A percentile compares a stretch with the other conserved stretches of the same genome.
Evolutionary conservation across 2,329 filamentous ascomycete genomes (phyloP).

Genomic region (Alternaria incomplexa): DNA sequence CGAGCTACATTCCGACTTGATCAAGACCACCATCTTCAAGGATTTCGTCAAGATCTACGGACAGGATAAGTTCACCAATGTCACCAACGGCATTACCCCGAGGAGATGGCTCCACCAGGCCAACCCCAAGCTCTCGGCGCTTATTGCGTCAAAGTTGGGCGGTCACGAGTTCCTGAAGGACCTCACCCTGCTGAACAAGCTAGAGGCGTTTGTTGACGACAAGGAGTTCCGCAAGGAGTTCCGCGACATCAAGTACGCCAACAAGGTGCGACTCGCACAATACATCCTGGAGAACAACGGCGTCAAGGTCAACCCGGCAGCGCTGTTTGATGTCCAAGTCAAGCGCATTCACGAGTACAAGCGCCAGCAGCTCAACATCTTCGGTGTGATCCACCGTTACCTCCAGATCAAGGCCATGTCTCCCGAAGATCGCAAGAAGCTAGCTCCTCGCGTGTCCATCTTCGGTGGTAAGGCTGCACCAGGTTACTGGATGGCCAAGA

Average conservation of each 20-base stretch:
- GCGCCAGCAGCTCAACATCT: constrained; percentile 98
- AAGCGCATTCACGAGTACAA: constrained; percentile 99
- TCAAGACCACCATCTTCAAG: constrained; percentile 99
- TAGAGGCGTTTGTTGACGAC: constrained; percentile 85
- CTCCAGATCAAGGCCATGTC: constrained; percentile 85
- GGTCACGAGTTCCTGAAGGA: constrained; percentile 88
- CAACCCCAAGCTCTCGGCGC: constrained; percentile 87
- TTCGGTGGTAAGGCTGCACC: constrained; percentile 98
- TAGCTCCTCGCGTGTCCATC: constrained; percentile 86
- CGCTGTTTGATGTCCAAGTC: constrained; percentile 96
- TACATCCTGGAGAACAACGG: constrained; percentile 85
- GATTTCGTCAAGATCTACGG: constrained; percentile 97
- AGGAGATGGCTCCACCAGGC: constrained; percentile 97
- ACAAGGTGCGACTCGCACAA: constrained; percentile 90
- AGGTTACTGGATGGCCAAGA: constrained; percentile 99
- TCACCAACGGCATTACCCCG: constrained; percentile 97
- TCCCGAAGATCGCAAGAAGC: constrained; percentile 83
- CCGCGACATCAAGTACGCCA: constrained; percentile 94
- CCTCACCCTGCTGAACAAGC: constrained; percentile 80
- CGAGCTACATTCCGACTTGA: constrained; percentile 95
- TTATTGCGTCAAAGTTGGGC: constrained; percentile 90
- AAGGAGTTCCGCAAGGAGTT: constrained; percentile 92
- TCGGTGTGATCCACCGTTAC: constrained; percentile 95
- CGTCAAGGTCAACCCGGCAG: constrained; percentile 81
- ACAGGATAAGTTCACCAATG: constrained; percentile 96